Evolutionary conservation across 768 basidiomycete species (phyloP).

Genomic region (Mycena indigotica): DNA sequence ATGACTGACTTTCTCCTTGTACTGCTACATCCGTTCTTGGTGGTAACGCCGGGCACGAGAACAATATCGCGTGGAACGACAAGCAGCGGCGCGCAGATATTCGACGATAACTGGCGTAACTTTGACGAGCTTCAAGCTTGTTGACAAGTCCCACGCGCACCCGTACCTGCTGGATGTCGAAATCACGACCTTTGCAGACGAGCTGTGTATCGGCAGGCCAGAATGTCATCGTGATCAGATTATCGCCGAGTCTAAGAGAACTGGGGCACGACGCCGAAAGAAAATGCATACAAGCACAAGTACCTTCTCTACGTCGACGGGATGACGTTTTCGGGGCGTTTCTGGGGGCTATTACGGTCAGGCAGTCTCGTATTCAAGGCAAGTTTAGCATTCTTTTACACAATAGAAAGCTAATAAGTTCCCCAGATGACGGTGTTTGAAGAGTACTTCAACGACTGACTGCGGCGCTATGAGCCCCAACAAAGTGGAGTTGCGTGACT

Average conservation of each 20-base stretch:
- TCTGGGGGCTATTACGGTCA: conserved; percentile 7
- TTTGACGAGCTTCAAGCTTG: conserved; percentile 18
- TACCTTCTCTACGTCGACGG: conserved; percentile 14
- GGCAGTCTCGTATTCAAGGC: conserved; percentile 17
- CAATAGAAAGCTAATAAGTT: background rate
- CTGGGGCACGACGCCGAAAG: conserved; percentile 4
- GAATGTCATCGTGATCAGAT: conserved; percentile 10
- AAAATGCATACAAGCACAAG: conserved; percentile 14
- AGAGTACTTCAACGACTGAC: conserved; percentile 11
- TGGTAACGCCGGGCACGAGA: background rate
- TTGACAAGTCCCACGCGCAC: conserved; percentile 1
- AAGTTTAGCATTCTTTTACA: background rate
- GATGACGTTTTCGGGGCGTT: conserved; percentile 11
- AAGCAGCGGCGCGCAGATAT: conserved; percentile 14
- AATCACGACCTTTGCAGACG: conserved; percentile 8
- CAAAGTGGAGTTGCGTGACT: too few relatives aligned
- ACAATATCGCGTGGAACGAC: conserved; percentile 11
- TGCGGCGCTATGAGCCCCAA: conserved; percentile 10
- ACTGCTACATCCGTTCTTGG: conserved; percentile 6
- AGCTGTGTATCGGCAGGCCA: conserved; percentile 2
- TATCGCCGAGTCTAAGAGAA: conserved; percentile 6
- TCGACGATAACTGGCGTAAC: conserved; percentile 10
- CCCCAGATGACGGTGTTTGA: conserved; percentile 10
- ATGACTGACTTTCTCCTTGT: background rate
- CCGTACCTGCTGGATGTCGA: conserved; percentile 6